Evolutionary conservation across 371 early-diverging fungal species (phyloP).

Genomic region (Mucor sp.): DNA sequence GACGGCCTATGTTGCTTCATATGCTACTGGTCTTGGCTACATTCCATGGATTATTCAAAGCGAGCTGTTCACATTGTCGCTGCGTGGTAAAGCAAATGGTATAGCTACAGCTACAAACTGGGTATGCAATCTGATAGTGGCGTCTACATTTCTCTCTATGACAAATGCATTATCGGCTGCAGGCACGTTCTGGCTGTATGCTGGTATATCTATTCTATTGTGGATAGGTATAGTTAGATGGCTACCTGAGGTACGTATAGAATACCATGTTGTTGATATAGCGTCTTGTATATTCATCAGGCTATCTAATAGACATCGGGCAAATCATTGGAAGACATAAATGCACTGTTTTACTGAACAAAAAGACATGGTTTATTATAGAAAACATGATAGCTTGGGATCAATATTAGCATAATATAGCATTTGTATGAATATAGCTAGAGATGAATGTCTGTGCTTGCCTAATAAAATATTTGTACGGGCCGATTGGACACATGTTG

Average conservation of each 20-base stretch:
- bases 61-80: slow-evolving; percentile 58
- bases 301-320: slow-evolving; percentile 13
- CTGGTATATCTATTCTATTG: slow-evolving; percentile 45
- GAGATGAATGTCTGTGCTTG: too few species aligned
- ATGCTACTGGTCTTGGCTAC: slow-evolving; percentile 66
- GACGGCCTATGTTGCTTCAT: slow-evolving; percentile 58
- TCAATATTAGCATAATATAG: too few species aligned
- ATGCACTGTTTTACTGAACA: slow-evolving; percentile 6
- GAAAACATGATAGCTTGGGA: too few species aligned
- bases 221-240: slow-evolving; percentile 53
- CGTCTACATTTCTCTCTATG: slow-evolving; percentile 57
- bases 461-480: too few species aligned
- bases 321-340: slow-evolving; percentile 23
- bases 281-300: background rate
- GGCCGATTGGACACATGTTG: too few species aligned
- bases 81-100: slow-evolving; percentile 63
- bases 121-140: slow-evolving; percentile 56
- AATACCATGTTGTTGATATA: background rate
- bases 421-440: too few species aligned
- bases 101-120: slow-evolving; percentile 64
- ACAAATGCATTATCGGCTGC: slow-evolving; percentile 53
- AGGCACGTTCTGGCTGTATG: slow-evolving; percentile 65
- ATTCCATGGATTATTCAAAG: slow-evolving; percentile 62
- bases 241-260: slow-evolving; percentile 48
- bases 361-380: too few species aligned